phyloP scores from a whole-genome alignment of 495 filamentous ascomycete species.

The Talaromyces proteolyticus region DNA sequence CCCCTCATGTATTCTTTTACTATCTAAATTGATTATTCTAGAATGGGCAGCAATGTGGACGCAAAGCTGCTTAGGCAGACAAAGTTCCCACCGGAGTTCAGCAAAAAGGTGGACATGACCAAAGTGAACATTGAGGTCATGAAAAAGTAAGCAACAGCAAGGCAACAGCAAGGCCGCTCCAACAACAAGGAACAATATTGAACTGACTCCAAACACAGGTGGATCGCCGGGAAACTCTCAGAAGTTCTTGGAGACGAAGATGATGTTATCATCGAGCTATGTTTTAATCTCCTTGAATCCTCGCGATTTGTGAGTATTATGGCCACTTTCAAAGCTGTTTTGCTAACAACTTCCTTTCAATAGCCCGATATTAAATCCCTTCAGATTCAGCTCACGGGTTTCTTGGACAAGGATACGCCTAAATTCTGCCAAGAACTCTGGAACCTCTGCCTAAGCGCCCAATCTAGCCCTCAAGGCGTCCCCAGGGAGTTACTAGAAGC shows the following conservation, averaged over 20 bases:
- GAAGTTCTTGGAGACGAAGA: constrained; percentile 87
- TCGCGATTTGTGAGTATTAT: constrained; percentile 64
- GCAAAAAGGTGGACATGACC: constrained; percentile 89
- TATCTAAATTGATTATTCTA: background rate
- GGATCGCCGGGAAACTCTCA: constrained; percentile 84
- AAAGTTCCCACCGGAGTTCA: constrained; percentile 93
- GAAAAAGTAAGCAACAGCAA: constrained; percentile 70
- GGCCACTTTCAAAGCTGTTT: background rate
- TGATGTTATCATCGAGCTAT: constrained; percentile 89
- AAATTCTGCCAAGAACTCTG: constrained; percentile 92
- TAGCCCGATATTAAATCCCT: constrained; percentile 94
- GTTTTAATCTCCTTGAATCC: constrained; percentile 82
- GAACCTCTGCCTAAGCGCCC: constrained; percentile 84
- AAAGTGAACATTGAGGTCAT: constrained; percentile 97
- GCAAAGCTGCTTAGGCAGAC: constrained; percentile 81
- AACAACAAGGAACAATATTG: background rate
- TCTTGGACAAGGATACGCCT: constrained; percentile 88
- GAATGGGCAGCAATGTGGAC: constrained; percentile 74
- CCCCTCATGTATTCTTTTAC: background rate
- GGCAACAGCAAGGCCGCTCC: background rate
- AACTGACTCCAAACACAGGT: constrained; percentile 45
- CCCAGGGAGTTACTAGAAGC: constrained; percentile 92
- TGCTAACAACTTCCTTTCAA: background rate
- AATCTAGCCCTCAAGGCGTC: constrained; percentile 81
- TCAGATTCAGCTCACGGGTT: constrained; percentile 90